Evolutionary conservation across 1,284 basidiomycete species (phyloP).

Genomic region (Irpex rosettiformis): DNA sequence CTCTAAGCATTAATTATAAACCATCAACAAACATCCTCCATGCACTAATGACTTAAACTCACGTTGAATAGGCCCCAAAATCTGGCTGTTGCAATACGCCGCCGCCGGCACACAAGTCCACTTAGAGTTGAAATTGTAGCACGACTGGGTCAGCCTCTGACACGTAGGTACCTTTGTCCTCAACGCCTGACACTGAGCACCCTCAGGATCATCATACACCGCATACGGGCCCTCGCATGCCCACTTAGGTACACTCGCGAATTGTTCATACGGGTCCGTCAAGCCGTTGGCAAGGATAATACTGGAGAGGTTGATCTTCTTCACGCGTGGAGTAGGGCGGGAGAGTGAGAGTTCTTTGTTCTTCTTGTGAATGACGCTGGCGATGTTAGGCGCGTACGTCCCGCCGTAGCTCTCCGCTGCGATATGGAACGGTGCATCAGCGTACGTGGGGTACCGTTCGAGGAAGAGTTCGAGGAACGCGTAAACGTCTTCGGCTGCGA

Average conservation of each 20-base stretch:
- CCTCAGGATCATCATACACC: slow-evolving; percentile 67
- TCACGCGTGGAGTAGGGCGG: slow-evolving; percentile 34
- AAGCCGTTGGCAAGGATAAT: slow-evolving; percentile 81
- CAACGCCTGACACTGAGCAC: slow-evolving; percentile 62
- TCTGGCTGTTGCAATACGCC: slow-evolving; percentile 58
- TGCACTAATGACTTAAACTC: slow-evolving; percentile 26
- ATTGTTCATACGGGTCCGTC: slow-evolving; percentile 77
- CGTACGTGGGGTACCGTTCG: slow-evolving; percentile 65
- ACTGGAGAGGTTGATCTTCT: slow-evolving; percentile 73
- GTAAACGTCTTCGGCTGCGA: slow-evolving; percentile 82
- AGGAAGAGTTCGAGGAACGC: slow-evolving; percentile 90
- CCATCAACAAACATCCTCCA: background rate
- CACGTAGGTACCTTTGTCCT: slow-evolving; percentile 68
- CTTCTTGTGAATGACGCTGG: slow-evolving; percentile 69
- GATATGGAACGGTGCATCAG: slow-evolving; percentile 63
- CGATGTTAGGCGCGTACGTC: slow-evolving; percentile 78
- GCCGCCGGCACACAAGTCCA: slow-evolving; percentile 60
- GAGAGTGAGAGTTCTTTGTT: slow-evolving; percentile 55
- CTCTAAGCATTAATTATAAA: slow-evolving; percentile 36
- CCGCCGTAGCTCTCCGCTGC: slow-evolving; percentile 81
- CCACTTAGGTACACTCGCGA: slow-evolving; percentile 77
- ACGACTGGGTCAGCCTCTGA: slow-evolving; percentile 61
- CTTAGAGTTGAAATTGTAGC: slow-evolving; percentile 55
- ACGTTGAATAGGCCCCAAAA: slow-evolving; percentile 60
- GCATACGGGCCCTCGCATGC: slow-evolving; percentile 77